Evolutionary conservation across 2,329 filamentous ascomycete genomes (phyloP).

Genomic region (Exophiala sideris): DNA sequence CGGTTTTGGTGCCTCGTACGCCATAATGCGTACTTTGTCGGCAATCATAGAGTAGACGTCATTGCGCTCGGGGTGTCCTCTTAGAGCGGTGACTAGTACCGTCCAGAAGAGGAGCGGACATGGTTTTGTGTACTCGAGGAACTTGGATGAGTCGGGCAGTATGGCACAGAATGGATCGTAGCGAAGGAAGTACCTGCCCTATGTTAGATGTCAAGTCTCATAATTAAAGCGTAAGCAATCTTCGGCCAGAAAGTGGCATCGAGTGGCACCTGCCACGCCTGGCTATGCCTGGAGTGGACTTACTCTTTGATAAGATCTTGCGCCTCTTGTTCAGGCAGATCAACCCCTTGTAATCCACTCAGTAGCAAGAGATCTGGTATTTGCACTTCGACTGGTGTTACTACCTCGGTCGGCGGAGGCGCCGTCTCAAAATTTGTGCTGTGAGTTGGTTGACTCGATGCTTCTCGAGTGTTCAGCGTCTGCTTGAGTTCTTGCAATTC

Average conservation of each 20-base stretch:
- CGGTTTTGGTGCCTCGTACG: not conserved
- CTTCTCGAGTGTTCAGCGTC: not conserved
- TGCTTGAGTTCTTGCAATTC: not conserved
- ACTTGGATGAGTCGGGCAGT: not conserved
- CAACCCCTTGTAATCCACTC: not conserved
- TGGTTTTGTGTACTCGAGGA: not conserved
- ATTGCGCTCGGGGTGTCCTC: not conserved
- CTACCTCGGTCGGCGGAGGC: not conserved
- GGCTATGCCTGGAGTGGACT: not conserved
- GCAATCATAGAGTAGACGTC: not conserved
- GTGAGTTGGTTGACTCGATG: not conserved
- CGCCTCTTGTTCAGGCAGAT: not conserved
- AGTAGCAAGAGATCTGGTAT: not conserved
- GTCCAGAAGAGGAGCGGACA: constrained; percentile 21
- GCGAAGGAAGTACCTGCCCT: not conserved
- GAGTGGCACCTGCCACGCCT: no score
- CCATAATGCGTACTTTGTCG: not conserved
- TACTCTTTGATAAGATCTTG: not conserved
- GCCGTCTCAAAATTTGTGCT: not conserved
- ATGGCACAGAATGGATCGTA: constrained; percentile 3
- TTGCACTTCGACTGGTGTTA: not conserved
- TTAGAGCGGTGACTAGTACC: constrained; percentile 22
- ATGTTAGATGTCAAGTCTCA: not conserved
- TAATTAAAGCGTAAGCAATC: not conserved
- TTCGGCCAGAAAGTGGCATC: not conserved